Percentiles rank a stretch among this genome's conserved stretches.
Evolutionary conservation across 2,329 filamentous ascomycete genomes (phyloP).

Genomic region (Neonectria punicea): DNA sequence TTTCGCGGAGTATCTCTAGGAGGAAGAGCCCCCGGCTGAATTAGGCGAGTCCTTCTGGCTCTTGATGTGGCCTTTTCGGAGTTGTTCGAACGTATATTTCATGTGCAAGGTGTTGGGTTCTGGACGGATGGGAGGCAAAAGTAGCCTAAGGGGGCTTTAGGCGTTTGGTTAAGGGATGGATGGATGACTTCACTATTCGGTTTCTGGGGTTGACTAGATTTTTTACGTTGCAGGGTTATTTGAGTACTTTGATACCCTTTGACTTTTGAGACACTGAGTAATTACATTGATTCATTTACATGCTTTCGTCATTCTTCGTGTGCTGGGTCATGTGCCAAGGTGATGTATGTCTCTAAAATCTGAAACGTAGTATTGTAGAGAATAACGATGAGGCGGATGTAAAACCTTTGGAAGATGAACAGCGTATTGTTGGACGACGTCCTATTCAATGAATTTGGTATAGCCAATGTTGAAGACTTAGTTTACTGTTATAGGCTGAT

Average conservation of each 20-base stretch:
- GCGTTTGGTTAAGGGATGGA: constrained; percentile 27
- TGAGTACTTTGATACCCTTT: constrained; percentile 49
- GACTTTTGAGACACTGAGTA: constrained; percentile 35
- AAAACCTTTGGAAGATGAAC: background rate
- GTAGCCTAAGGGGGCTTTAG: constrained; percentile 25
- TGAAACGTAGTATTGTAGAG: background rate
- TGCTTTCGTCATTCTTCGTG: background rate
- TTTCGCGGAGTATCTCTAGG: constrained; percentile 58
- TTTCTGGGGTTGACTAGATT: constrained; percentile 24
- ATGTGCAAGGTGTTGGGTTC: constrained; percentile 7
- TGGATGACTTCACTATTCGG: constrained; percentile 13
- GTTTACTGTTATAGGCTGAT: background rate
- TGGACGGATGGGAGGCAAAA: constrained; percentile 4
- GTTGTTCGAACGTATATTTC: background rate
- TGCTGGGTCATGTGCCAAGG: no score
- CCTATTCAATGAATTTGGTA: background rate
- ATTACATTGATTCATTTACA: constrained; percentile 21
- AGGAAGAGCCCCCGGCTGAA: constrained; percentile 67
- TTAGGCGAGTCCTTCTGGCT: constrained; percentile 28
- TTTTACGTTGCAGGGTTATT: constrained; percentile 43
- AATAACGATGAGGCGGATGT: background rate
- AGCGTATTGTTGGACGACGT: background rate
- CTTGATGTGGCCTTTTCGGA: background rate
- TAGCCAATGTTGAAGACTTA: background rate
- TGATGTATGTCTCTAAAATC: no score